Evolutionary conservation across 345 rosid genomes (phyloP).

Genomic region (Euclidium syriacum): DNA sequence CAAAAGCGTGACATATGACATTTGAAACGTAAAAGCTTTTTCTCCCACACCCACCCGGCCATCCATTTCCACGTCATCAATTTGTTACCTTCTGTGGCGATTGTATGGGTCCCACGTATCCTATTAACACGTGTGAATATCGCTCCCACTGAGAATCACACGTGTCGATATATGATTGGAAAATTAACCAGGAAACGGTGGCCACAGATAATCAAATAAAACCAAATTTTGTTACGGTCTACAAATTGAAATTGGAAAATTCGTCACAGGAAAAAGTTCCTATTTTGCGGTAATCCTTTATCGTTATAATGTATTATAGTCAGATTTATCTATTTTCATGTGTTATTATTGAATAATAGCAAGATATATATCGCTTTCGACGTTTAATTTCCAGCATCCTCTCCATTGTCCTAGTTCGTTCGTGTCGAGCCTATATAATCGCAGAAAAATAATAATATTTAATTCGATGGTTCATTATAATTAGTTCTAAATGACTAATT

Average conservation of each 20-base stretch:
- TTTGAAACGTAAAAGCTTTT: constrained; percentile 22
- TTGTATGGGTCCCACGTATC: constrained; percentile 9
- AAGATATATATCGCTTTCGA: constrained; percentile 14
- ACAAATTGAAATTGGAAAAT: neutral
- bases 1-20: constrained; percentile 35
- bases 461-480: neutral
- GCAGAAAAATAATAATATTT: neutral
- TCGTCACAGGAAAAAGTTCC: neutral
- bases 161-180: neutral
- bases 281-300: neutral
- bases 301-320: neutral
- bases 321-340: too few relatives aligned
- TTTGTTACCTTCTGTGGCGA: constrained; percentile 26
- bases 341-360: too few relatives aligned
- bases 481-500: constrained; percentile 13
- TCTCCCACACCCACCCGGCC: constrained; percentile 27
- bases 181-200: neutral
- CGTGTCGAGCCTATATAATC: constrained; percentile 16
- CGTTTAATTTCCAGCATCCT: constrained; percentile 5
- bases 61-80: constrained; percentile 28
- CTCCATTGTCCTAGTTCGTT: constrained; percentile 24
- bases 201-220: constrained; percentile 2
- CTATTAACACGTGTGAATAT: constrained; percentile 6
- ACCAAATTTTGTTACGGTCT: neutral
- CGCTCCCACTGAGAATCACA: neutral